Percentiles rank a stretch among this genome's conserved stretches.
These are phyloP conservation scores for Kazachstania sp. DNA, from an alignment of 1,139 yeast species.

Conservation along the genomic window DNA sequence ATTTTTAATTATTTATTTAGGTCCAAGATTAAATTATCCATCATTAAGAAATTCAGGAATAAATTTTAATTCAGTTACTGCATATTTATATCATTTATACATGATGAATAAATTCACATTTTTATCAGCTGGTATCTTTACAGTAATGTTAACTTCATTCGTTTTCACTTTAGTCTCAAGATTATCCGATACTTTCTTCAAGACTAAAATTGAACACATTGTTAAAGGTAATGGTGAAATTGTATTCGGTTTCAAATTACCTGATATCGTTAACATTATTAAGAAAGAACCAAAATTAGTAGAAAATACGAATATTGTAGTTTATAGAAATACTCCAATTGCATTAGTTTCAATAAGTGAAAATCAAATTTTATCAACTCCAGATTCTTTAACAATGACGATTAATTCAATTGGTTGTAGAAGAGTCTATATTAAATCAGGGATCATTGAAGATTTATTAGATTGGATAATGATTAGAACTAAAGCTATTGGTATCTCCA, in stretches of 20 bases:
- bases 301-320: conserved; percentile 44
- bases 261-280: conserved; percentile 26
- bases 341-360: conserved; percentile 44
- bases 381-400: conserved; percentile 38
- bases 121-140: conserved; percentile 18
- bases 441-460: conserved; percentile 51
- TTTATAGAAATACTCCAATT: conserved; percentile 61
- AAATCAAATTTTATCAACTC: conserved; percentile 25
- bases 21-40: conserved; percentile 17
- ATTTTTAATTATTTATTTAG: conserved; percentile 22
- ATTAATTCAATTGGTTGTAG: conserved; percentile 55
- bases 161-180: conserved; percentile 30
- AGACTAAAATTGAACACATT: conserved; percentile 39
- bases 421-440: conserved; percentile 55
- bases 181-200: conserved; percentile 33
- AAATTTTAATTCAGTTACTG: conserved; percentile 13
- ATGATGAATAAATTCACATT: conserved; percentile 21
- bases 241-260: conserved; percentile 49
- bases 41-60: conserved; percentile 6
- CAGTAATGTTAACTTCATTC: conserved; percentile 18
- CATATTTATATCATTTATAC: conserved; percentile 19
- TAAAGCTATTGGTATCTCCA: conserved; percentile 31
- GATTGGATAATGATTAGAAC: conserved; percentile 52
- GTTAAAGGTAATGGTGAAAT: conserved; percentile 40
- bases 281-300: conserved; percentile 23